These are phyloP conservation scores for Peronospora tabacina DNA, from an alignment of 352 stramenopile genomes.

Conservation along the genomic window DNA sequence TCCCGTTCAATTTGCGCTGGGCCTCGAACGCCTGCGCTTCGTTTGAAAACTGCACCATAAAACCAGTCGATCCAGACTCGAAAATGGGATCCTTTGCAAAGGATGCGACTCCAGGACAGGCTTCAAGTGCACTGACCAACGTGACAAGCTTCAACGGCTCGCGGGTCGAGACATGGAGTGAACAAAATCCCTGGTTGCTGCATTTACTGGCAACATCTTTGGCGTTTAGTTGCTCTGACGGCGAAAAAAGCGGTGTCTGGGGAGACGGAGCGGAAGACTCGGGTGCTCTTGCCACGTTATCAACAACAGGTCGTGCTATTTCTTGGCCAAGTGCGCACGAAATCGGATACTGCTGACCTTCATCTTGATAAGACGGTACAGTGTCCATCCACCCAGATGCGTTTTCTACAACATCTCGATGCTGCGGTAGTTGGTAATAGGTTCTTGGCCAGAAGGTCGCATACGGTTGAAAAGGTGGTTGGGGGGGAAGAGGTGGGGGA, in stretches of 20 bases:
- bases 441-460: constrained; percentile 11
- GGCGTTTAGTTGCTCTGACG: constrained; percentile 21
- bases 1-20: constrained; percentile 40
- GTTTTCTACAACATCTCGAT: constrained; percentile 22
- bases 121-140: constrained; percentile 39
- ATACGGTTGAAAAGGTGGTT: constrained; percentile 24
- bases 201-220: constrained; percentile 23
- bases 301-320: constrained; percentile 18
- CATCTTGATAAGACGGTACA: constrained; percentile 21
- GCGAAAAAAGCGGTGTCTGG: constrained; percentile 12
- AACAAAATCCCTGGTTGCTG: constrained; percentile 20
- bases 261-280: constrained; percentile 6
- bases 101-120: constrained; percentile 42
- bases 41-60: constrained; percentile 48
- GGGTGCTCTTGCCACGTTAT: background rate
- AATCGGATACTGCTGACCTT: constrained; percentile 22
- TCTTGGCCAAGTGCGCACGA: constrained; percentile 19
- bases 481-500: constrained; percentile 14
- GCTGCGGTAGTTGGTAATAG: constrained; percentile 22
- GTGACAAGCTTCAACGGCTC: constrained; percentile 42
- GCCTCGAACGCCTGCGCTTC: constrained; percentile 33
- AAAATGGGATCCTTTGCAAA: constrained; percentile 37
- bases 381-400: constrained; percentile 23
- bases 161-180: constrained; percentile 43
- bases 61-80: constrained; percentile 27